Evolutionary conservation across 2,329 filamentous ascomycete genomes (phyloP).

Genomic region (Trichocomaceae sp.): DNA sequence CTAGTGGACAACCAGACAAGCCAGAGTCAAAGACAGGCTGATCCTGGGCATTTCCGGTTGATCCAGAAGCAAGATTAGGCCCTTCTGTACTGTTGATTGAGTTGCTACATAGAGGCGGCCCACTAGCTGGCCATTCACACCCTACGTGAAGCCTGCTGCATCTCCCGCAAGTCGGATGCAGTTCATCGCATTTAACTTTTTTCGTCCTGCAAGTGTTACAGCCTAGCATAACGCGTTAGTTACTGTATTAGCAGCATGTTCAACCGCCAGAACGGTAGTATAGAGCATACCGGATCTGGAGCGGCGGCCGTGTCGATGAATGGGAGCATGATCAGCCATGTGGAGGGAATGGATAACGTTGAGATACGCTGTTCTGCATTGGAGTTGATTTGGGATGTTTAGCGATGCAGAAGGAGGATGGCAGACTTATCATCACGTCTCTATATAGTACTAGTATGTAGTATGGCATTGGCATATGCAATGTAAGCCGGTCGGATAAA

Average conservation of each 20-base stretch:
- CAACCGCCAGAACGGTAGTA: not conserved
- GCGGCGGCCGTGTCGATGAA: not conserved
- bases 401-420: not conserved
- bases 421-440: not conserved
- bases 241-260: no score
- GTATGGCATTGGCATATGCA: no score
- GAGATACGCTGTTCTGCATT: no score
- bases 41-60: not conserved
- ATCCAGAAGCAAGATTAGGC: not conserved
- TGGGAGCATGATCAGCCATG: not conserved
- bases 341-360: not conserved
- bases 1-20: not conserved
- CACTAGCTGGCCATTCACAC: not conserved
- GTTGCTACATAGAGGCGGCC: not conserved
- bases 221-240: not conserved
- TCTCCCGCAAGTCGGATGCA: not conserved
- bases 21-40: not conserved
- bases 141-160: not conserved
- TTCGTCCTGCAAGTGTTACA: not conserved
- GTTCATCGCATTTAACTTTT: not conserved
- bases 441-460: no score
- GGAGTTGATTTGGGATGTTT: not conserved
- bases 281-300: not conserved
- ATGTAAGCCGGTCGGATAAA: not conserved
- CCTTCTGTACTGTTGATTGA: not conserved